Evolutionary conservation across 495 filamentous ascomycete species (phyloP), one percentile per base, ranked within the genome.

Genomic region (Neurospora africana): DNA sequence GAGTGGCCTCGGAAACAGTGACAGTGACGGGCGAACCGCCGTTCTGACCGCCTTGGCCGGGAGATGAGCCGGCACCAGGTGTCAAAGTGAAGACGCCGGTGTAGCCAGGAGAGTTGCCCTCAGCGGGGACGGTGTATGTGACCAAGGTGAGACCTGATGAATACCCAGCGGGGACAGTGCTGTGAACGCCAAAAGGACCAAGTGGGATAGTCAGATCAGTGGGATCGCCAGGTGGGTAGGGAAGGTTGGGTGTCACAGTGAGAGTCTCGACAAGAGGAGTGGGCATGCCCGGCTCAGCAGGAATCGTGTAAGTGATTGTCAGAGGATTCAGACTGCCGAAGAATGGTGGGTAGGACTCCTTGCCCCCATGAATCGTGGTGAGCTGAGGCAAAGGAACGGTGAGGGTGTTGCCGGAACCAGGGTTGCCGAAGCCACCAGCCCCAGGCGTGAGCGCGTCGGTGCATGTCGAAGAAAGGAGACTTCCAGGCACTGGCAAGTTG

Each of bases 261-360:
- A 78, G 37, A 3, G 73, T 74, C n/a, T 68, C 71, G 17, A 70
- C 71, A 38, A 71, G 70, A 6, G 72, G 44, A 3, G 70, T 69
- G 5, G 71, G 38, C 9, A 70, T 6, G 6, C 61, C 71, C 30
- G 70, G 15, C 21, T 70, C 73, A 2, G 72, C 69, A 23, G 74
- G 68, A 15, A 78, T 68, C 1, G 76, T 78, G 70, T 74, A 76
- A 5, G 74, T 78, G 36, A 78, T 23, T 30, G 71, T 70, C 39
- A 69, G 58, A 15, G 19, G 10, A 35, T 61, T 37, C 23, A 30
- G 9, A 13, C 47, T 27, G 23, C 40, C 13, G 53, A n/a, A 58
- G 19, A 58, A 4, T 19, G 33, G 30, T 4, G 65, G 39, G 13
- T n/a, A 37, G 4, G 72, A 36, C 11, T 27, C 53, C 41, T 44